These are phyloP conservation scores for Trichoderma breve DNA, from an alignment of 2,329 filamentous ascomycete species.

Conservation along the genomic window DNA sequence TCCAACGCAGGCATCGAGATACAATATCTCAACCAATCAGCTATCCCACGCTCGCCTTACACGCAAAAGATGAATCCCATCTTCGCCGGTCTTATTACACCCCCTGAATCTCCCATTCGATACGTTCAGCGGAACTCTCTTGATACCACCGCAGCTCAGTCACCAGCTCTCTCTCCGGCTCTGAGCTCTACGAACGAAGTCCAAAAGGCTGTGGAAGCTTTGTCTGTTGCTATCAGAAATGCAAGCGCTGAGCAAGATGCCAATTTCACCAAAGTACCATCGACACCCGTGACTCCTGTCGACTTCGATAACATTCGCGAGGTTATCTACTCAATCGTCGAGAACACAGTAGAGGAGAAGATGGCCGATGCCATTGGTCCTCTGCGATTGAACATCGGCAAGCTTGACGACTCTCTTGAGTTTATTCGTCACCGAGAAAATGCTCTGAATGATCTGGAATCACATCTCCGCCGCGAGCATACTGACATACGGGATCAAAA, in stretches of 20 bases:
- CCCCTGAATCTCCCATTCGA: constrained; percentile 25
- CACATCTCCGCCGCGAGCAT: constrained; percentile 22
- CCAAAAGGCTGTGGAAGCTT: not conserved
- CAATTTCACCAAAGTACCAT: not conserved
- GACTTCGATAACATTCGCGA: constrained; percentile 24
- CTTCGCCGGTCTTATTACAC: constrained; percentile 21
- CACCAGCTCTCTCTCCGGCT: not conserved
- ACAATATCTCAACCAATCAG: not conserved
- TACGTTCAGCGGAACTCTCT: not conserved
- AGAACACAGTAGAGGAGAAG: constrained; percentile 34
- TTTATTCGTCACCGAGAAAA: not conserved
- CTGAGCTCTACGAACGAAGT: not conserved
- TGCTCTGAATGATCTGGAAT: not conserved
- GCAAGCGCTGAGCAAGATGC: not conserved
- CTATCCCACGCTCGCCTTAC: not conserved
- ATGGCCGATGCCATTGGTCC: constrained; percentile 34
- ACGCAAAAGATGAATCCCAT: constrained; percentile 9
- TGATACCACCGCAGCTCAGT: not conserved
- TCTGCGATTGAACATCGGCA: constrained; percentile 29
- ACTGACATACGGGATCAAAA: constrained; percentile 28
- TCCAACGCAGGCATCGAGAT: not conserved
- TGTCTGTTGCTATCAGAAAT: not conserved
- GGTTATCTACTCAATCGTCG: constrained; percentile 31
- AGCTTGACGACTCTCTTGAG: constrained; percentile 20
- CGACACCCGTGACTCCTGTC: not conserved